Evolutionary conservation across 177 flowering plant genomes (phyloP), one percentile per base, ranked within the genome.

Genomic region (Vitis hybrid): DNA sequence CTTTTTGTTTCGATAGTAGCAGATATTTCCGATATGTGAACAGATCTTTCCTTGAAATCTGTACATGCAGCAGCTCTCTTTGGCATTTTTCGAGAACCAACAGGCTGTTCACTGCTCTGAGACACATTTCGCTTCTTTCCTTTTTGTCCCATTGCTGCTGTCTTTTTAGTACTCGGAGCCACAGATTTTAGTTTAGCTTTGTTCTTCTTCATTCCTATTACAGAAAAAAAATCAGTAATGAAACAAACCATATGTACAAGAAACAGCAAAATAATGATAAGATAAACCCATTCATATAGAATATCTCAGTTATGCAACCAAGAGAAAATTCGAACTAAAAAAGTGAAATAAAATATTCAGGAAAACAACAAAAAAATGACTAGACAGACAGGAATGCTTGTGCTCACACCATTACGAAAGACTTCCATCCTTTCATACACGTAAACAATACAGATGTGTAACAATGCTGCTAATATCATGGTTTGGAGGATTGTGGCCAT

Each of bases 21-120:
- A 1, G 82, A 72, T 32, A 86, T 84, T 15, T 83, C 83, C 14
- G 82, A 75, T 19, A 87, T 10, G 10, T 70, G 79, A 62, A 86
- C 10, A 15, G 84, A 61, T 58, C 80, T 90, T 71, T 89, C 89
- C 78, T 89, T 91, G 71, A 89, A 91, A 80, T 87, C 64, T 15
- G 78, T 59, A 72, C 91, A 83, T 1, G 98, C 91, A 72, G 97
- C 93, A 65, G 91, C 87, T 70, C 95, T 84, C 75, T 79, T 91
- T 51, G 92, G 95, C 87, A 72, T 79, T 80, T 83, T 93, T 3
- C 85, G 79, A 63, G 82, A 67, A 21, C 65, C 73, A 60, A 65
- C 71, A 57, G 67, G 48, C 13, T 78, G 78, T 58, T 26, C 81
- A 62, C 34, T 68, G 23, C 18, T 65, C 34, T 67, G 52, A 10